Conservation (phyloP, 202 grass and related monocot species). For the Schoenoplectus triqueter region DNA sequence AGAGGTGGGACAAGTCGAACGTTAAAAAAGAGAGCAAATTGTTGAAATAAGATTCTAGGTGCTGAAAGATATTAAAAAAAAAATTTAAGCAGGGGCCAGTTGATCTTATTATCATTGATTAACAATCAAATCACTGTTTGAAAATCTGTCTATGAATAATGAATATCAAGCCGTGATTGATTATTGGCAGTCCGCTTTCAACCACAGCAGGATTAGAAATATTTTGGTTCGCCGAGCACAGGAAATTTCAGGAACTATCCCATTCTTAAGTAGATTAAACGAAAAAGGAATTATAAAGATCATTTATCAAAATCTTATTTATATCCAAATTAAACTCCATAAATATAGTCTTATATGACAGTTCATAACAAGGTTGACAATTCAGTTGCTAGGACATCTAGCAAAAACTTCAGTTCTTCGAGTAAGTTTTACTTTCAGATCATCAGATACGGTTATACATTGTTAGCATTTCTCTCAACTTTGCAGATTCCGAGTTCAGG, state of each 20-base stretch:
- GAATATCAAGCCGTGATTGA: neutral
- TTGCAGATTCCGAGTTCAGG: slow-evolving; percentile 69
- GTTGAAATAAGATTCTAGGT: no score
- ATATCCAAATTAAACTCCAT: neutral
- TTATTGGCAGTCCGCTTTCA: neutral
- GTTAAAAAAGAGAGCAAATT: no score
- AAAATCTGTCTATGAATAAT: slow-evolving; percentile 5
- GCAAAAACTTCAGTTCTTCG: neutral
- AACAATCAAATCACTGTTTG: neutral
- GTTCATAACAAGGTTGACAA: neutral
- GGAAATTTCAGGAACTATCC: neutral
- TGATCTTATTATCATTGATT: neutral
- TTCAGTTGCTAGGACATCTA: neutral
- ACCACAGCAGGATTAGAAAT: neutral
- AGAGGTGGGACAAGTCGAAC: no score
- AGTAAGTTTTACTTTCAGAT: slow-evolving; percentile 38
- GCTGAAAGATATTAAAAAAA: no score
- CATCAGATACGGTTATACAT: slow-evolving; percentile 56
- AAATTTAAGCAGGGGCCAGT: neutral
- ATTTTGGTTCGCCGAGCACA: neutral
- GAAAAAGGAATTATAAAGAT: neutral
- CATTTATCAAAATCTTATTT: neutral
- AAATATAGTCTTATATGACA: neutral
- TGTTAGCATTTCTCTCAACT: slow-evolving; percentile 61
- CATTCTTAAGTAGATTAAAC: neutral